Base-by-base conservation (phyloP, 768 basidiomycete genomes). In the Galerina marginata region DNA sequence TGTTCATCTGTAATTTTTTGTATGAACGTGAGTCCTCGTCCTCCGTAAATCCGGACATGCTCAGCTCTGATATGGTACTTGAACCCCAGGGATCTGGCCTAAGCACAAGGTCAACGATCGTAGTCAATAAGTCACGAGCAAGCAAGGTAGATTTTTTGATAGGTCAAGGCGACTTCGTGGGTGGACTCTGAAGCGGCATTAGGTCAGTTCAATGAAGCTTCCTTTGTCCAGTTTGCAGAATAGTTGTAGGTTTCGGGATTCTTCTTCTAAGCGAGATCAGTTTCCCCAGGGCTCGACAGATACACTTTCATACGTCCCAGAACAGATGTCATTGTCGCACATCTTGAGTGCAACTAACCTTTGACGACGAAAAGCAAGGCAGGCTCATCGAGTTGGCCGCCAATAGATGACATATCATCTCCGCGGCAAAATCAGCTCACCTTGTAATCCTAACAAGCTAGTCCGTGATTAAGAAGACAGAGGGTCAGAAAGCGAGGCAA, bases 11-110 rank as follows among this genome's bases (percentile, higher is more conserved):
- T 44, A 63, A 56, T 45, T 53, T 20, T 59, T 57, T 55, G 59
- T 48, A 68, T 68, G 64, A 68, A 60, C 67, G 67, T 68, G 67
- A 62, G 64, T 64, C 52, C 51, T 33, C 39, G 44, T 37, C 59
- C 62, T 56, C 54, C 50, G 54, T 65, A 64, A 65, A 58, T 61
- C 65, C 64, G 64, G 58, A 44, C 55, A 49, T 58, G 26, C 48
- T 53, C 26, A 52, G 52, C 43, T 48, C 54, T 33, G 59, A 58
- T 66, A 58, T 56, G 62, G 62, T 54, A 66, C 50, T 42, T 59
- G 44, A 25, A 61, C 54, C 38, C 65, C 65, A 54, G 47, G 29
- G 52, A 46, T 26, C 7, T 44, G 58, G 61, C 44, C 26, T 54
- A 47, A 57, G 52, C 49, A 54, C 23, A 20, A 50, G 47, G 46